Base-by-base conservation (phyloP, 257 asterid genomes). In the Paulownia fortunei region DNA sequence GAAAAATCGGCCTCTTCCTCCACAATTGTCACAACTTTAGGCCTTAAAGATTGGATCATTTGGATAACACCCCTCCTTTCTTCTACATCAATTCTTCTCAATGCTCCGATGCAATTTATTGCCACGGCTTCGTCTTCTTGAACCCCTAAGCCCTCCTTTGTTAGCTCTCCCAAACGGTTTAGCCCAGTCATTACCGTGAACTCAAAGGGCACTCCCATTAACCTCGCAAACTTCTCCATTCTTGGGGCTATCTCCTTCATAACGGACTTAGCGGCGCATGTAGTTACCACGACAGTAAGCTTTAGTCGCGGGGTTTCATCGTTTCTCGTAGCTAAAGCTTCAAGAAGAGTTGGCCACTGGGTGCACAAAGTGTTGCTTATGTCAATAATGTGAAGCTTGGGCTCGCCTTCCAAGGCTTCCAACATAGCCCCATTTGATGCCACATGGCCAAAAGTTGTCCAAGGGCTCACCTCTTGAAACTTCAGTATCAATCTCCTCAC, bases 121-220 rank as follows among this genome's bases (percentile, higher is more conserved):
- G 89, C 97, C 0, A 95, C 37, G 1, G 99, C 89, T 49, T 95
- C 98, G 34, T 85, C 96, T 11, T 84, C 91, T 65, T 61, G 82
- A 55, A 93, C 86, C 15, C 76, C 86, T 23, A 94, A 61, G 6
- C 72, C 49, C 47, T 90, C 96, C 63, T 84, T 86, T 4, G 89
- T 86, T 4, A 94, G 83, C n/a, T 79, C 88, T 8, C 85, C 86
- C n/a, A 89, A 64, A 21, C 80, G 80, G 69, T 81, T 76, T 18
- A 83, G 68, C 6, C 89, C 92, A 41, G 82, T 73, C 0, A 86
- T 67, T 9, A 93, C 87, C 18, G 82, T 80, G 76, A 93, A 82
- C 80, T 91, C 96, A 65, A 95, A 95, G n/a, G 99, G 98, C 21
- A 95, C 99, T 1, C 97, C 99, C 99, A 95, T 95, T 6, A 95